Conservation (phyloP, 768 basidiomycete species). For the Saitozyma podzolica region DNA sequence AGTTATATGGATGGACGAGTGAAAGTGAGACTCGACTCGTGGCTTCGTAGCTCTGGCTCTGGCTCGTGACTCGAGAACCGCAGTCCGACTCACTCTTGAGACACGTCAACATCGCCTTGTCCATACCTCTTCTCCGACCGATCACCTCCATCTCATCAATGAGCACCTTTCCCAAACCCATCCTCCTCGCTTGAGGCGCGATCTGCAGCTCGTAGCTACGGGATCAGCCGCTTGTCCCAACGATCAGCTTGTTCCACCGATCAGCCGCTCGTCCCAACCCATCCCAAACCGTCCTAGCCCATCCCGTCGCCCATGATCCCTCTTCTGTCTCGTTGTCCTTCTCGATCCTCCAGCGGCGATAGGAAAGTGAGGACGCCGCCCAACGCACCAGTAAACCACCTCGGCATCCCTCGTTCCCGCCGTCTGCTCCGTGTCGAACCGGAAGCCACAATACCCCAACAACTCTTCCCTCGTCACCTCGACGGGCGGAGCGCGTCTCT, state of each 20-base stretch:
- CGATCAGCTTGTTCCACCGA: too few species aligned
- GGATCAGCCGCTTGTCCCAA: conserved; percentile 2
- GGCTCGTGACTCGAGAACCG: not conserved
- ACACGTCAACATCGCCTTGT: conserved; percentile 40
- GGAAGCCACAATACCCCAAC: conserved; percentile 35
- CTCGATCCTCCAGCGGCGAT: too few species aligned
- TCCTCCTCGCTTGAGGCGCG: conserved; percentile 5
- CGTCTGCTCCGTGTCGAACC: conserved; percentile 45
- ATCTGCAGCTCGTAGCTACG: conserved; percentile 42
- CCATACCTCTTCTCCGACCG: conserved; percentile 26
- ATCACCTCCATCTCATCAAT: conserved; percentile 26
- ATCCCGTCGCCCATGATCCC: too few species aligned
- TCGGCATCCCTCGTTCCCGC: conserved; percentile 25
- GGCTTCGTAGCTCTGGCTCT: not conserved
- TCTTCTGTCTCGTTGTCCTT: too few species aligned
- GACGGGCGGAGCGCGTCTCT: too few species aligned
- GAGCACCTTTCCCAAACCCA: conserved; percentile 24
- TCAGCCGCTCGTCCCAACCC: too few species aligned
- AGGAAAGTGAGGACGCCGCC: not conserved
- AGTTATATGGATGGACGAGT: not conserved
- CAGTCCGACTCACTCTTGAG: conserved; percentile 28
- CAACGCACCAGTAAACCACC: conserved; percentile 42
- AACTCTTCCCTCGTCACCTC: conserved; percentile 12
- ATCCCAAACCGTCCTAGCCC: too few species aligned
- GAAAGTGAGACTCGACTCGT: not conserved